Percentiles rank a stretch among this genome's conserved stretches.
Conservation (phyloP, 1,284 basidiomycete genomes). For the Tilletiopsis washingtonensis region DNA sequence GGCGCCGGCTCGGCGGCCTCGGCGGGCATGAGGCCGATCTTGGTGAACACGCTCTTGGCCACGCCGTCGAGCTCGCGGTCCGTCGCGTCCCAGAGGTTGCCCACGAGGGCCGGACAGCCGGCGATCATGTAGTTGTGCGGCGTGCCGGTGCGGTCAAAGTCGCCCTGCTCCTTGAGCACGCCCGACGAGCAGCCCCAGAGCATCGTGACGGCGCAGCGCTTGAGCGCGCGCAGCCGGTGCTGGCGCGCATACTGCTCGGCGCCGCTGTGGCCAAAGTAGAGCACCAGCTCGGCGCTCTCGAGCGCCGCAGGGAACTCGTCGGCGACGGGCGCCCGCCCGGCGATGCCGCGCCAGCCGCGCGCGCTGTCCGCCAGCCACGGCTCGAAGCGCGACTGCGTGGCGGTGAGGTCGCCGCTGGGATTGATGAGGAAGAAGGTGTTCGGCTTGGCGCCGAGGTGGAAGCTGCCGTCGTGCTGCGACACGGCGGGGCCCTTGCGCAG, state of each 20-base stretch:
- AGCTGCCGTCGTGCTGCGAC: conserved; percentile 6
- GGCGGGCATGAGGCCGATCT: conserved; percentile 56
- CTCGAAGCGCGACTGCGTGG: conserved; percentile 74
- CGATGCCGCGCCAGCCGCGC: conserved; percentile 74
- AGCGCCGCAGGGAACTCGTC: conserved; percentile 35
- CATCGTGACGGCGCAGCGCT: conserved; percentile 83
- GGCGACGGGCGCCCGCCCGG: conserved; percentile 56
- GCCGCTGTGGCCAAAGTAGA: conserved; percentile 92
- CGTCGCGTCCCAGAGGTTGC: conserved; percentile 96
- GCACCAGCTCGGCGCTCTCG: conserved; percentile 26
- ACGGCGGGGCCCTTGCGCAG: background rate
- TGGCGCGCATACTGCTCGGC: conserved; percentile 81
- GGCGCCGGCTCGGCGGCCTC: conserved; percentile 3
- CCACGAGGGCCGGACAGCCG: conserved; percentile 85
- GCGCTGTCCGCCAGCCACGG: conserved; percentile 60
- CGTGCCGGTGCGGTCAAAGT: conserved; percentile 83
- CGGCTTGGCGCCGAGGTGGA: conserved; percentile 19
- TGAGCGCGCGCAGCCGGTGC: conserved; percentile 69
- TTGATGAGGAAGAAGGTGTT: conserved; percentile 82
- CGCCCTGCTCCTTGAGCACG: conserved; percentile 74
- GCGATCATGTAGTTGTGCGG: conserved; percentile 92
- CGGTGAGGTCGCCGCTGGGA: conserved; percentile 77
- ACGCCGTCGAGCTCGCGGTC: conserved; percentile 94
- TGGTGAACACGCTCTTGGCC: conserved; percentile 72
- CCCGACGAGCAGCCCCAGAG: conserved; percentile 99